These are phyloP conservation scores for Metarhizium rileyi DNA, from an alignment of 2,329 filamentous ascomycete species.

Conservation along the genomic window DNA sequence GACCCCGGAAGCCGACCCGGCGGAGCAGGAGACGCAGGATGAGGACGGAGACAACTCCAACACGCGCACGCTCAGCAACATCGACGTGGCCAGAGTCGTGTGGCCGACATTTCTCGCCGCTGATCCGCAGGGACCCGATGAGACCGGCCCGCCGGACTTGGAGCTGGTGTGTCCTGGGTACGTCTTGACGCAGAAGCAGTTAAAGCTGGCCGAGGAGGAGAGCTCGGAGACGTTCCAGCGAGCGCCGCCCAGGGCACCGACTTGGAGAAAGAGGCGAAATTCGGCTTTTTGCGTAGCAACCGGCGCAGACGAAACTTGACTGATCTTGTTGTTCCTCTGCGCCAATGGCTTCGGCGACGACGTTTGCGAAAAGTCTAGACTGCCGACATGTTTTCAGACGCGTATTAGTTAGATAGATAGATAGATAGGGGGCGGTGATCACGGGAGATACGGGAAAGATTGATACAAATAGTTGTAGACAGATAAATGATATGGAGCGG, in stretches of 20 bases:
- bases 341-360: too few species aligned
- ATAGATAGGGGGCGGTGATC: too few species aligned
- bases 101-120: not conserved
- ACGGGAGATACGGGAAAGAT: too few species aligned
- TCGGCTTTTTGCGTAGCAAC: not conserved
- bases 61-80: not conserved
- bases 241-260: not conserved
- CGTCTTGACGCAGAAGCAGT: not conserved
- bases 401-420: too few species aligned
- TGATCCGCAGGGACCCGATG: not conserved
- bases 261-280: not conserved
- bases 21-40: not conserved
- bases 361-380: too few species aligned
- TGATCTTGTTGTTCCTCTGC: too few species aligned
- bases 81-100: not conserved
- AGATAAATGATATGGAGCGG: too few species aligned
- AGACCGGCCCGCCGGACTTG: not conserved
- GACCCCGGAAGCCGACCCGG: not conserved
- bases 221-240: not conserved
- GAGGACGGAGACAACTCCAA: not conserved
- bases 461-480: too few species aligned
- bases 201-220: not conserved
- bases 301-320: too few species aligned
- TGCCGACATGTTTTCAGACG: too few species aligned
- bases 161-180: not conserved